phyloP scores from a whole-genome alignment of 2,329 filamentous ascomycete species.

The Alternaria atra region DNA sequence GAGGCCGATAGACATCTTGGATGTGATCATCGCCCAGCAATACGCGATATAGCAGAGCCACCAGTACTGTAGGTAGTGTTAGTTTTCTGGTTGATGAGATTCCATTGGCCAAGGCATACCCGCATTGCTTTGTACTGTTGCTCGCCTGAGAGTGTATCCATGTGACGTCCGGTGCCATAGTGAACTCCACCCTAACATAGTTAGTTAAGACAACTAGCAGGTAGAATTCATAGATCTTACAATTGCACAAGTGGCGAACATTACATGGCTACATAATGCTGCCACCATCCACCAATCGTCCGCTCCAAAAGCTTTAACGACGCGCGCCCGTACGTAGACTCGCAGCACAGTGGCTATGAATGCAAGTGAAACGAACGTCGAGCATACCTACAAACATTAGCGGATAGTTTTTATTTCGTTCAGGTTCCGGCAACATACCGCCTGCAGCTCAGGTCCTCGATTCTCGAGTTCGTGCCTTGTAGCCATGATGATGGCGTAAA shows the following conservation, averaged over 20 bases:
- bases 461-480: conserved; percentile 23
- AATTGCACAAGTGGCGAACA: conserved; percentile 45
- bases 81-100: background rate
- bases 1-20: conserved; percentile 46
- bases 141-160: conserved; percentile 33
- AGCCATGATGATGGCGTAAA: conserved; percentile 29
- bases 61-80: conserved; percentile 39
- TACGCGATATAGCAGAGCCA: conserved; percentile 49
- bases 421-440: conserved; percentile 30
- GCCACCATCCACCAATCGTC: conserved; percentile 47
- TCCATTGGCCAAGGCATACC: conserved; percentile 23
- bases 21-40: conserved; percentile 42
- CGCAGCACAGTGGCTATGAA: conserved; percentile 51
- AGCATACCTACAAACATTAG: conserved; percentile 37
- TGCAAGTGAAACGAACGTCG: conserved; percentile 53
- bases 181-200: conserved; percentile 29
- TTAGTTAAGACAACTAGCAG: background rate
- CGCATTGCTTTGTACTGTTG: conserved; percentile 39
- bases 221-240: background rate
- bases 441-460: conserved; percentile 43
- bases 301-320: conserved; percentile 52
- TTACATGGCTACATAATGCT: conserved; percentile 38
- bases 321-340: conserved; percentile 52
- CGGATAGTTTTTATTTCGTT: background rate
- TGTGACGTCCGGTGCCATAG: conserved; percentile 46